These are phyloP conservation scores for Erythrobasidium hasegawianum DNA, from an alignment of 1,284 basidiomycete genomes.

Conservation along the genomic window DNA sequence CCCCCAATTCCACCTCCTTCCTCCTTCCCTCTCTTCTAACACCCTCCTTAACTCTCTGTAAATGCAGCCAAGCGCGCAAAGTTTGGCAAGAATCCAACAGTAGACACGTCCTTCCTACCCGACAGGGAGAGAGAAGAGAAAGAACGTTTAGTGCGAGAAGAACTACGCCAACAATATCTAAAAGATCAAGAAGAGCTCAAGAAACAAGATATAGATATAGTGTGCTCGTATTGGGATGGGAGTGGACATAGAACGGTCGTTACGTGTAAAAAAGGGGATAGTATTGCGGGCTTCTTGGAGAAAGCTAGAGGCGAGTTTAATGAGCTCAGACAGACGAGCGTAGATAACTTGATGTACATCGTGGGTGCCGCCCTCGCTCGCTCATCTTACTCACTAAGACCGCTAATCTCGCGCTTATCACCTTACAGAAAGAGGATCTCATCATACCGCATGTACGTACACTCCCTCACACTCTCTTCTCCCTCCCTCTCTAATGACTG, in stretches of 20 bases:
- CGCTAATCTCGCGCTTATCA: too few relatives aligned
- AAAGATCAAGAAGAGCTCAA: conserved; percentile 82
- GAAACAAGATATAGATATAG: conserved; percentile 81
- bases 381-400: too few relatives aligned
- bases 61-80: conserved; percentile 63
- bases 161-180: conserved; percentile 85
- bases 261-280: conserved; percentile 98
- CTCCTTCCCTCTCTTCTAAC: conserved; percentile 8
- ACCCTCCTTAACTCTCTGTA: conserved; percentile 7
- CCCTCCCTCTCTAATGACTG: not conserved
- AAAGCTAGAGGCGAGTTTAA: conserved; percentile 90
- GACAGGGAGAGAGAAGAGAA: conserved; percentile 92
- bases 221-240: conserved; percentile 98
- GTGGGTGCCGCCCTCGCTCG: conserved; percentile 52
- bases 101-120: conserved; percentile 97
- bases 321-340: conserved; percentile 79
- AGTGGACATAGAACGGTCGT: conserved; percentile 93
- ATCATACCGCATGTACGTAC: conserved; percentile 86
- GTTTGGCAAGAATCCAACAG: conserved; percentile 88
- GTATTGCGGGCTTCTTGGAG: conserved; percentile 80
- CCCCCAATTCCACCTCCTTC: not conserved
- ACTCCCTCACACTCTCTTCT: not conserved
- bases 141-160: conserved; percentile 81
- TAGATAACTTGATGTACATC: conserved; percentile 98
- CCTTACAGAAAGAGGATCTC: conserved; percentile 73